Evolutionary conservation across 176 grass and related monocot genomes (phyloP), one percentile per base, ranked within the genome.

Genomic region (Musa beccarii): DNA sequence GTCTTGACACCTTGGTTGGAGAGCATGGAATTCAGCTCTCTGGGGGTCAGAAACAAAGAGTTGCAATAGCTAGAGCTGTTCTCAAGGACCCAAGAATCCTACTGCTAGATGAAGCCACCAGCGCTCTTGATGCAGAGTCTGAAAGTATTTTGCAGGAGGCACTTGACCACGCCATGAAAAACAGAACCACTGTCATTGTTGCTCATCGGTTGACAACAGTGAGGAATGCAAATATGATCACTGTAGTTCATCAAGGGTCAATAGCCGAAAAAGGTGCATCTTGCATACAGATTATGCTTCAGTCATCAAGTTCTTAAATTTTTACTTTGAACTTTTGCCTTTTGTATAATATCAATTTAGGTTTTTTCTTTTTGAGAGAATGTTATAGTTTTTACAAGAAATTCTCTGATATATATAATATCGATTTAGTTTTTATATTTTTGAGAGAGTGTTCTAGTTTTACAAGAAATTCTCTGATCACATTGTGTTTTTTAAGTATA

Each of bases 51-150:
- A 96, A 96, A 78, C 92, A 96, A 71, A 92, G 89, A 78, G 82
- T 96, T 54, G 89, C 92, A 34, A 92, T 96, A 64, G 92, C 92
- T 59, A 92, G 92, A 80, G 92, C 92, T 52, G 87, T 96, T 62
- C 52, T 96, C 34, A 96, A 96, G 76, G 83, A 92, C 29, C 92
- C 92, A 0, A 87, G 79, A 80, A 96, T 96, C 55, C 83, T 96
- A 65, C 75, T 96, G 49, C 83, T 96, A 83, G 92, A 96, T 81
- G 92, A 92, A 71, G 92, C 92, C 66, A 96, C 92, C 61, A 96
- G 92, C 11, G 92, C 92, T 78, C 71, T 96, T 82, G 92, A 96
- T 80, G 84, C 89, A 34, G 92, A 96, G 64, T 96, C 89, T 10
- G 92, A 96, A 68, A 59, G 84, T 53, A 81, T 92, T 76, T 89